Percentiles rank a stretch among this genome's conserved stretches.
These are phyloP conservation scores for Turnera subulata DNA, from an alignment of 345 rosid genomes.

Conservation along the genomic window DNA sequence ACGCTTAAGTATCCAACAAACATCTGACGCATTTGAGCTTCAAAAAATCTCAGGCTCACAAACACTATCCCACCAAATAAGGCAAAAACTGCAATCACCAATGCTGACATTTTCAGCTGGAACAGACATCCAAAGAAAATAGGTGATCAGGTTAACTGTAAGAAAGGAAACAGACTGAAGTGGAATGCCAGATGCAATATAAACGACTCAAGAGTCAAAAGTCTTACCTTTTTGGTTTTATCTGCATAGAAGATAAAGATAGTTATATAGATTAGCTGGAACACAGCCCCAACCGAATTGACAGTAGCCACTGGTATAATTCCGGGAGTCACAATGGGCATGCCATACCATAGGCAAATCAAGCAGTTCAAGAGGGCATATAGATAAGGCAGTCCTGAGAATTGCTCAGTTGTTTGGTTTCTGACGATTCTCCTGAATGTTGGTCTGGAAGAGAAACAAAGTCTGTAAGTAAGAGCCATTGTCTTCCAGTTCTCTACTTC, in stretches of 20 bases:
- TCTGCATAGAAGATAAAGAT: constrained; percentile 41
- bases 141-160: background rate
- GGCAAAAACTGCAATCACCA: constrained; percentile 28
- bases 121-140: constrained; percentile 2
- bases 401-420: constrained; percentile 48
- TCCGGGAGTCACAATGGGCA: constrained; percentile 41
- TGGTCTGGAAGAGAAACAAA: constrained; percentile 30
- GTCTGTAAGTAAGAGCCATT: background rate
- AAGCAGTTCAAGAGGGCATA: constrained; percentile 48
- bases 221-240: constrained; percentile 31
- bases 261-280: constrained; percentile 39
- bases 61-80: constrained; percentile 24
- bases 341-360: constrained; percentile 56
- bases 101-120: constrained; percentile 48
- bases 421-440: constrained; percentile 48
- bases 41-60: constrained; percentile 28
- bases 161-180: background rate
- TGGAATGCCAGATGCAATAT: background rate
- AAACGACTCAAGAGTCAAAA: background rate
- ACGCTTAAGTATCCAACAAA: constrained; percentile 51
- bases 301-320: constrained; percentile 44
- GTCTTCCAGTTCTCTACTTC: background rate
- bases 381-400: constrained; percentile 49
- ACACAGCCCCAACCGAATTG: constrained; percentile 44
- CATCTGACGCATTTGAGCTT: constrained; percentile 20